Evolutionary conservation across 345 rosid species (phyloP), one percentile per base, ranked within the genome.

Genomic region (Xanthoceras sorbifolium): DNA sequence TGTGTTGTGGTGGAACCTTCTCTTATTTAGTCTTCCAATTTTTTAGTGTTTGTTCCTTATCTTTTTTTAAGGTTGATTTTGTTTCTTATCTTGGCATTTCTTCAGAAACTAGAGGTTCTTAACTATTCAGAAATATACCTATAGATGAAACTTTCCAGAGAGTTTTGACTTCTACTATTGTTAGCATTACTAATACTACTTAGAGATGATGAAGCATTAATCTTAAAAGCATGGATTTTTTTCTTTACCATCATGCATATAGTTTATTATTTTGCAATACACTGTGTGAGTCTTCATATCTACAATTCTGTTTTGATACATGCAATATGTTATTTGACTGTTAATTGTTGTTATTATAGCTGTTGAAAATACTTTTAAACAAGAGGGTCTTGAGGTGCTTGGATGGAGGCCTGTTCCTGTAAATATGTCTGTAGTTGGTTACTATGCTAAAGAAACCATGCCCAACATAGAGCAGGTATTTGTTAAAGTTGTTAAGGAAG

Each of bases 361-460:
- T 84, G 79, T 93, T 84, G 86, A 84, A 84, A 90, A 82, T 81
- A 89, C 80, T 79, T 96, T 96, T 81, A 85, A 82, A 80, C 94
- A 96, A 88, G 99, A 96, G 85, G 99, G 98, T 61, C 89, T 96
- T 68, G 93, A 93, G 82, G 88, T 96, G 74, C 97, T 96, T 80
- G 98, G 98, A 67, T 96, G 99, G 99, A 89, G 99, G 79, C 73
- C 93, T 79, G 99, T 96, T 78, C 99, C 99, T 84, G 90, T 92
- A 54, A 84, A 96, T 87, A 74, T 64, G 42, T 91, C 98, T 17
- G 82, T 96, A 55, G 99, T 96, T 84, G 99, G 99, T 80, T 90
- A 80, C 79, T 89, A 93, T 72, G 99, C 99, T 67, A 96, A 84
- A 84, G 97, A 93, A 89, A 85, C 99, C 60, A 88, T 96, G 98